phyloP scores from a whole-genome alignment of 441 rosid species.

The Eutrema salsugineum region DNA sequence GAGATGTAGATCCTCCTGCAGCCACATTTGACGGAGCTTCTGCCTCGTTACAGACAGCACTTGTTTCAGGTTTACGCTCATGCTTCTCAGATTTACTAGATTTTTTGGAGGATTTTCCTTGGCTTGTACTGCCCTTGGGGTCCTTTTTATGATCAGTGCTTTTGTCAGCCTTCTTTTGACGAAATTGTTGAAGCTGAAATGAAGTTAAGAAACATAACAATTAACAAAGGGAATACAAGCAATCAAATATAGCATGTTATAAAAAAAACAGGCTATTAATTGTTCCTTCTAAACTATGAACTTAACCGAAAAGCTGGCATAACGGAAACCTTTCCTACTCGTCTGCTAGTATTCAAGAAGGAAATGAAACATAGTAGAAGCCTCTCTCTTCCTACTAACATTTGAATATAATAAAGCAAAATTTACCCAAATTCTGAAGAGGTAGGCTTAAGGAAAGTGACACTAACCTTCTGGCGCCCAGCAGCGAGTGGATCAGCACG shows the following conservation, averaged over 20 bases:
- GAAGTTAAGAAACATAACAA: constrained; percentile 10
- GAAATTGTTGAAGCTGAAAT: constrained; percentile 94
- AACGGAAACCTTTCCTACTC: not conserved
- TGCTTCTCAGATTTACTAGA: constrained; percentile 54
- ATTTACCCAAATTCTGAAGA: not conserved
- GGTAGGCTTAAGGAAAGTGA: not conserved
- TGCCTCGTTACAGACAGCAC: constrained; percentile 30
- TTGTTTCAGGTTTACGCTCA: constrained; percentile 51
- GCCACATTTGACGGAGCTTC: constrained; percentile 29
- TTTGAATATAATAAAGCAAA: not conserved
- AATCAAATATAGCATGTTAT: not conserved
- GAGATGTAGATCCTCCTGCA: constrained; percentile 42
- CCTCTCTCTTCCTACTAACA: not conserved
- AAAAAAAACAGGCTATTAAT: not conserved
- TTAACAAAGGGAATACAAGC: constrained; percentile 13
- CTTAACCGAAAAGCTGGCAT: not conserved
- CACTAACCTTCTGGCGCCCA: constrained; percentile 86
- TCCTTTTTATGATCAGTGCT: constrained; percentile 57
- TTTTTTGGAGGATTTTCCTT: constrained; percentile 72
- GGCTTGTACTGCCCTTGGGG: constrained; percentile 71
- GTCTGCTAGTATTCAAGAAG: not conserved
- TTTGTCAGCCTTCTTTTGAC: constrained; percentile 90
- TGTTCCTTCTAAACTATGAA: constrained; percentile 4
- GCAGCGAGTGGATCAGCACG: constrained; percentile 92
- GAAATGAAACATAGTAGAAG: not conserved